Percentiles rank a stretch among this genome's conserved stretches.
phyloP scores from a whole-genome alignment of 495 filamentous ascomycete genomes.

The Daldinia decipiens region DNA sequence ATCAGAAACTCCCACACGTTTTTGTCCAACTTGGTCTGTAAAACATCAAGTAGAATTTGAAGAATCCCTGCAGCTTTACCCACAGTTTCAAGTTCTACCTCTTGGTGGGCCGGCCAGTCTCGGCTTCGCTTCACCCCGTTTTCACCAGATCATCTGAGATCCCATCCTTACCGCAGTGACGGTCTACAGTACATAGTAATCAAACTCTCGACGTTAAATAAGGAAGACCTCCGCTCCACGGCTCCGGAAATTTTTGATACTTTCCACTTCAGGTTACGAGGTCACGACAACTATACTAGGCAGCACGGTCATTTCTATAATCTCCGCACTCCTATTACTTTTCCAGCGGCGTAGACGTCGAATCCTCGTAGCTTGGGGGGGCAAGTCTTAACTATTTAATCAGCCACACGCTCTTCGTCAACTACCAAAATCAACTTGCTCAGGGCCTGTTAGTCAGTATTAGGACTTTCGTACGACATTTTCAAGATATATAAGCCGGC shows the following conservation, averaged over 20 bases:
- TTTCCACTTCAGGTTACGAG: constrained; percentile 11
- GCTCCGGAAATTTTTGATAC: constrained; percentile 17
- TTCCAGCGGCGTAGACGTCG: neutral
- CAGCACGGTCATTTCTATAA: constrained; percentile 22
- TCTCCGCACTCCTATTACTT: constrained; percentile 23
- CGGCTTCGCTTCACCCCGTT: constrained; percentile 31
- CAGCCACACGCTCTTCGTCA: too few species aligned
- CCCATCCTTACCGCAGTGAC: constrained; percentile 6
- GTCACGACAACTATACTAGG: constrained; percentile 8
- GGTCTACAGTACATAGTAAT: neutral
- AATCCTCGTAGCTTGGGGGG: neutral
- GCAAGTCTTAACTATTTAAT: too few species aligned
- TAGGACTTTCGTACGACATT: neutral
- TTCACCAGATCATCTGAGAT: constrained; percentile 15
- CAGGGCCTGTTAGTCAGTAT: neutral
- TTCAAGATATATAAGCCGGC: neutral
- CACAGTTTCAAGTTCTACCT: constrained; percentile 28
- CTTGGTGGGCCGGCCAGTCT: constrained; percentile 24
- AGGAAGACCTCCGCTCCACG: neutral
- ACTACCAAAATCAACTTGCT: too few species aligned
- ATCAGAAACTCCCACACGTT: neutral
- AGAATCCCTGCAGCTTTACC: constrained; percentile 1
- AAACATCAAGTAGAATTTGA: neutral
- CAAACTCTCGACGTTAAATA: neutral
- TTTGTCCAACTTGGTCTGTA: neutral